Conservation (phyloP, 805 yeast species). For the Priceomyces medius region DNA sequence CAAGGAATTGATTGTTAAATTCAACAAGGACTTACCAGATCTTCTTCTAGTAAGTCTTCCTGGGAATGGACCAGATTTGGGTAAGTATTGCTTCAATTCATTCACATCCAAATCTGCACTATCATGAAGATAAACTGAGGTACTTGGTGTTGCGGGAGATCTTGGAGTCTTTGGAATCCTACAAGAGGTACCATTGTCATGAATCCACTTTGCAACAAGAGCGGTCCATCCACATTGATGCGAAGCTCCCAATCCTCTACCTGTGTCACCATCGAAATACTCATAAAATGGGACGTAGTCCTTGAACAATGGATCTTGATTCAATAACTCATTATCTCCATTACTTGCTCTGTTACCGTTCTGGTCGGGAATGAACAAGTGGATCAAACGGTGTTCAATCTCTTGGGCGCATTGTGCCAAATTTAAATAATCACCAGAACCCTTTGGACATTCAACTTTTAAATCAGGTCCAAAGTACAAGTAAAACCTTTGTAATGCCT, state of each 20-base stretch:
- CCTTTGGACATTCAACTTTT: conserved; percentile 85
- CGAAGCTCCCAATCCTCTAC: conserved; percentile 88
- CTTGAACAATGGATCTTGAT: conserved; percentile 66
- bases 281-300: conserved; percentile 81
- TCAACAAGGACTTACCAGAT: conserved; percentile 71
- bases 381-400: conserved; percentile 80
- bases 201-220: conserved; percentile 86
- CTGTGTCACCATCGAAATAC: conserved; percentile 92
- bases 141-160: conserved; percentile 28
- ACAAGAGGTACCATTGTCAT: conserved; percentile 78
- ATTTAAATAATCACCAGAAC: conserved; percentile 72
- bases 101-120: conserved; percentile 19
- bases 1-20: conserved; percentile 63
- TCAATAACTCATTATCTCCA: conserved; percentile 56
- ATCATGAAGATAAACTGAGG: conserved; percentile 22
- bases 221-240: conserved; percentile 98
- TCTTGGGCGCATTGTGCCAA: conserved; percentile 90
- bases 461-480: conserved; percentile 84
- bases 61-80: conserved; percentile 48
- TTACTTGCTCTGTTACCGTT: conserved; percentile 73
- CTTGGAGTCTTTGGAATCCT: conserved; percentile 48
- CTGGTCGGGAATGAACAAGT: conserved; percentile 68
- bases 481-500: conserved; percentile 82
- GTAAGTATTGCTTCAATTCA: conserved; percentile 43
- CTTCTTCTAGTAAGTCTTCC: conserved; percentile 61